Evolutionary conservation across 2,329 filamentous ascomycete species (phyloP).

Genomic region (Botrytis fabae): DNA sequence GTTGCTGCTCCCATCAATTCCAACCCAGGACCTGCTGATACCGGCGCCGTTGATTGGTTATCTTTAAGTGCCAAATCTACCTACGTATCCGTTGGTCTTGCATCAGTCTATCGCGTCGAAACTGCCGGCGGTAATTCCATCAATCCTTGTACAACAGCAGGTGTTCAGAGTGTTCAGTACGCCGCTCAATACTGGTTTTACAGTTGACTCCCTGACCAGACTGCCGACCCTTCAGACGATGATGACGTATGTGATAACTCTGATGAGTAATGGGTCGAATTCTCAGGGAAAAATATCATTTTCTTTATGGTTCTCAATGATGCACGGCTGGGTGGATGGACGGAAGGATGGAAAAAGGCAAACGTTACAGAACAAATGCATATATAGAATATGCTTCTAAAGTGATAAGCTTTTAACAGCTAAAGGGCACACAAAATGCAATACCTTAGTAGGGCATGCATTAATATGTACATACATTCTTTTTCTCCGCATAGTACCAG

Average conservation of each 20-base stretch:
- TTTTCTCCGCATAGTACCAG: not conserved
- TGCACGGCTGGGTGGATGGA: not conserved
- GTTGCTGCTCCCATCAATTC: constrained; percentile 34
- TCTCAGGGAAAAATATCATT: not conserved
- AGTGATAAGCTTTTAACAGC: not conserved
- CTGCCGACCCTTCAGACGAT: not conserved
- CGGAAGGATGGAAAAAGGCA: not conserved
- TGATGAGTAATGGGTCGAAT: not conserved
- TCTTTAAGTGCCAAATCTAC: constrained; percentile 32
- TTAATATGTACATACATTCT: constrained; percentile 7
- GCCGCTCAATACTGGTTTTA: constrained; percentile 39
- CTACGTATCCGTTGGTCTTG: constrained; percentile 31
- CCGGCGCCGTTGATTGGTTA: constrained; percentile 39
- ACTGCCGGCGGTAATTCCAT: constrained; percentile 36
- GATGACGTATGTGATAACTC: not conserved
- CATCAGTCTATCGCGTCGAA: constrained; percentile 37
- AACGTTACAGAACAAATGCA: not conserved
- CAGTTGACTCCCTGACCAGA: not conserved
- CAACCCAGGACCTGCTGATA: constrained; percentile 31
- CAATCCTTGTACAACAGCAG: constrained; percentile 28
- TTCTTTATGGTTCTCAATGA: not conserved
- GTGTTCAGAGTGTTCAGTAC: constrained; percentile 33
- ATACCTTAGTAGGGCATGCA: not conserved
- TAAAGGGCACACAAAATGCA: not conserved
- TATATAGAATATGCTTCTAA: not conserved